Evolutionary conservation across 495 filamentous ascomycete species (phyloP).

Genomic region (Penicillium salamii): DNA sequence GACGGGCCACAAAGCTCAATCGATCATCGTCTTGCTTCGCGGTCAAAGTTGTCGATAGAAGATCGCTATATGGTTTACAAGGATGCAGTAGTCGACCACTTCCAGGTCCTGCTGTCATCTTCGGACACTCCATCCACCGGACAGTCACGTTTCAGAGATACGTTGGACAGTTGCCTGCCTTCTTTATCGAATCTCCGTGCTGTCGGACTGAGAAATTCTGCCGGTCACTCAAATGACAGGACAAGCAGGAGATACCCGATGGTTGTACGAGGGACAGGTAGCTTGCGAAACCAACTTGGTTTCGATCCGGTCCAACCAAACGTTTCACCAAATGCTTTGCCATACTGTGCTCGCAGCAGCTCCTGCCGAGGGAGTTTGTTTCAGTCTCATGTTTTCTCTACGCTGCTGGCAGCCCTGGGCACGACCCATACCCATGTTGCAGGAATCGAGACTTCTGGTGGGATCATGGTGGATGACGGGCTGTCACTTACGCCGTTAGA

Average conservation of each 20-base stretch:
- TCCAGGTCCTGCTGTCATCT: neutral
- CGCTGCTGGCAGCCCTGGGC: neutral
- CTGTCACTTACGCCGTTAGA: neutral
- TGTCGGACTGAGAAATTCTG: neutral
- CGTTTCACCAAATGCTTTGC: neutral
- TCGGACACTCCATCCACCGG: neutral
- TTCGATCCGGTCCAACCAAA: neutral
- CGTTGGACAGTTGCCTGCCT: neutral
- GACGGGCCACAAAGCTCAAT: neutral
- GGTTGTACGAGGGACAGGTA: neutral
- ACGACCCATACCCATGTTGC: neutral
- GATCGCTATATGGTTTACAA: neutral
- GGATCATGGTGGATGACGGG: neutral
- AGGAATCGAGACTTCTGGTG: neutral
- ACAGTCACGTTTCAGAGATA: neutral
- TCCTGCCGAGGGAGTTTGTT: neutral
- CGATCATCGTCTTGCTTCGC: neutral
- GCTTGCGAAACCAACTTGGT: neutral
- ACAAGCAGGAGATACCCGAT: neutral
- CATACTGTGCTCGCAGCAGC: neutral
- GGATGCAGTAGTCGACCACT: neutral
- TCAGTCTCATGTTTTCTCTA: neutral
- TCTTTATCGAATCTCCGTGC: neutral
- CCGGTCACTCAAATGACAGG: neutral
- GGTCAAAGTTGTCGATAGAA: neutral